phyloP scores from a whole-genome alignment of 306 rosid species.

The Castanopsis chinensis region DNA sequence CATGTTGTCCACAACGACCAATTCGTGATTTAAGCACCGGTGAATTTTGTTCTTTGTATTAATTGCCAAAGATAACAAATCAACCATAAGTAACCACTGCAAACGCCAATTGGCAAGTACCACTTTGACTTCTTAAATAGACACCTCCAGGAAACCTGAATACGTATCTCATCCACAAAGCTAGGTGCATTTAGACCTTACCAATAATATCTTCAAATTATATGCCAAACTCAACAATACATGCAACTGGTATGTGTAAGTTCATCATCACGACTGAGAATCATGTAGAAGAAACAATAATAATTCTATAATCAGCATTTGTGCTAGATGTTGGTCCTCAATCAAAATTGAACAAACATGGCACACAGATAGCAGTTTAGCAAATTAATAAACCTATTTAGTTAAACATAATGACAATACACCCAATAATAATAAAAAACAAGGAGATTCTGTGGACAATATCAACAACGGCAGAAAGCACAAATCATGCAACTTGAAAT shows the following conservation, averaged over 20 bases:
- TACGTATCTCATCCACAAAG: background rate
- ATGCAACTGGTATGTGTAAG: background rate
- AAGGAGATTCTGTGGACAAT: too few relatives aligned
- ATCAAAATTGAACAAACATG: background rate
- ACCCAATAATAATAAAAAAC: background rate
- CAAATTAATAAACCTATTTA: background rate
- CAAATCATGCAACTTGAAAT: background rate
- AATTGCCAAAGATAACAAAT: too few relatives aligned
- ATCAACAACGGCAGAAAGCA: background rate
- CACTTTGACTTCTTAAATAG: too few relatives aligned
- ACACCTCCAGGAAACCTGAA: background rate
- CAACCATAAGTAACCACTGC: too few relatives aligned
- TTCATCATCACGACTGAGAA: background rate
- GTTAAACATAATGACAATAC: background rate
- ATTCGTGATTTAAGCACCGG: too few relatives aligned
- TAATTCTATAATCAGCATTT: background rate
- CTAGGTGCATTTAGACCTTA: background rate
- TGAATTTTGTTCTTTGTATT: too few relatives aligned
- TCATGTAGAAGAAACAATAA: background rate
- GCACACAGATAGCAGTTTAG: background rate
- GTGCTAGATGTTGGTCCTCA: background rate
- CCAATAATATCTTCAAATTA: background rate
- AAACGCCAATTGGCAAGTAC: too few relatives aligned
- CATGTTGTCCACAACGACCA: too few relatives aligned
- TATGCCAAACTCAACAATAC: background rate